Base-by-base conservation (phyloP, 768 basidiomycete species). In the Pulveroboletus sp. region DNA sequence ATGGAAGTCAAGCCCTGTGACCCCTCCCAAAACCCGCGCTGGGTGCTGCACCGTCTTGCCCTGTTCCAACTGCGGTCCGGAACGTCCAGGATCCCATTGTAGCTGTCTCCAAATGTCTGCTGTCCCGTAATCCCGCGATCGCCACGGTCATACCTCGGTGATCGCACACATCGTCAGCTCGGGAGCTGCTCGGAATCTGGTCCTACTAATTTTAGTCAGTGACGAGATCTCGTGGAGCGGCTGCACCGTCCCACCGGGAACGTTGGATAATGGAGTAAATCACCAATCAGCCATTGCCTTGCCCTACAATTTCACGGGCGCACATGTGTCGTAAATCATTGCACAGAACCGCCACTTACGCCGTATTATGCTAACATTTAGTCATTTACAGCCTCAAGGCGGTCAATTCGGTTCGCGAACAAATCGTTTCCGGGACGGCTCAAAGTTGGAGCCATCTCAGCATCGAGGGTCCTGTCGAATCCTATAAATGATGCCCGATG, bases 401-500 rank as follows among this genome's bases (percentile, higher is more conserved):
- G 30, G 4, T 14, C 21, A 24, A n/a, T 31, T 48, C 43, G n/a
- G 24, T 8, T 48, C n/a, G 26, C 37, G 6, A 28, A 15, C 13
- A 8, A 47, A 3, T 17, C 2, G 5, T 10, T 8, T 15, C 46
- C 27, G 35, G 13, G 32, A 10, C 26, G 21, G 15, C 8, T 30
- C 27, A 5, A 28, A 15, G 18, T 3, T 21, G 5, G 5, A 14
- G 11, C 24, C 40, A 43, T 47, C 10, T 44, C 21, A 26, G 17
- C 28, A 46, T 32, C 13, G 42, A n/a, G 13, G 49, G 51, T 39
- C 17, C 10, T 3, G 3, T 36, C 17, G 15, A 35, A 54, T 30
- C 39, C 35, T 50, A 57, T 57, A 57, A 44, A 55, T 57, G 56
- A 46, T 43, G 33, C 15, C 24, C 15, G 39, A 43, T 33, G n/a